Evolutionary conservation across 371 early-diverging fungal genomes (phyloP).

Genomic region (Mortierella sp.): DNA sequence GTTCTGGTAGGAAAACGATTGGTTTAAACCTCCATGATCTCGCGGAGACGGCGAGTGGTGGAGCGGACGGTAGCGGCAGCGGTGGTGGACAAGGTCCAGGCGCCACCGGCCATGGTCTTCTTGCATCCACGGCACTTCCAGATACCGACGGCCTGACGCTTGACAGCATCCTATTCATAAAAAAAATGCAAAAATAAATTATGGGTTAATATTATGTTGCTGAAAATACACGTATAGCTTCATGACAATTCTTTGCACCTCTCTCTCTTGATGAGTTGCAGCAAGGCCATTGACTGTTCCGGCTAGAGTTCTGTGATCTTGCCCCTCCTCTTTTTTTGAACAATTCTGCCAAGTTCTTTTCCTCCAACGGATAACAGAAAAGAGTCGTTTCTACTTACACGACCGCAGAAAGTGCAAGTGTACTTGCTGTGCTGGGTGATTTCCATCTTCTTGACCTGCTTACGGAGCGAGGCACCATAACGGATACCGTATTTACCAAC

Average conservation of each 20-base stretch:
- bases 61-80: conserved; percentile 94
- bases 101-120: conserved; percentile 99
- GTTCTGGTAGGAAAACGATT: conserved; percentile 31
- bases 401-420: conserved; percentile 99
- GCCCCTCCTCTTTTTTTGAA: too few species aligned
- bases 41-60: conserved; percentile 98
- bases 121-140: conserved; percentile 99
- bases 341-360: too few species aligned
- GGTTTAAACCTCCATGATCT: conserved; percentile 92
- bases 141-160: conserved; percentile 99
- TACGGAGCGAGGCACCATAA: conserved; percentile 99
- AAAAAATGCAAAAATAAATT: background rate
- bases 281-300: too few species aligned
- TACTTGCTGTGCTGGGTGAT: conserved; percentile 99
- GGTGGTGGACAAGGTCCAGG: conserved; percentile 97
- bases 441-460: conserved; percentile 99
- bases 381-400: too few species aligned
- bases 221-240: too few species aligned
- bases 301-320: too few species aligned
- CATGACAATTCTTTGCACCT: too few species aligned
- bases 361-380: too few species aligned
- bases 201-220: background rate
- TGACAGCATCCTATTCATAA: conserved; percentile 87
- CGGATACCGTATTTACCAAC: conserved; percentile 99
- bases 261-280: background rate